These are phyloP conservation scores for Ascoidea tarda DNA, from an alignment of 805 yeast species.

Conservation along the genomic window DNA sequence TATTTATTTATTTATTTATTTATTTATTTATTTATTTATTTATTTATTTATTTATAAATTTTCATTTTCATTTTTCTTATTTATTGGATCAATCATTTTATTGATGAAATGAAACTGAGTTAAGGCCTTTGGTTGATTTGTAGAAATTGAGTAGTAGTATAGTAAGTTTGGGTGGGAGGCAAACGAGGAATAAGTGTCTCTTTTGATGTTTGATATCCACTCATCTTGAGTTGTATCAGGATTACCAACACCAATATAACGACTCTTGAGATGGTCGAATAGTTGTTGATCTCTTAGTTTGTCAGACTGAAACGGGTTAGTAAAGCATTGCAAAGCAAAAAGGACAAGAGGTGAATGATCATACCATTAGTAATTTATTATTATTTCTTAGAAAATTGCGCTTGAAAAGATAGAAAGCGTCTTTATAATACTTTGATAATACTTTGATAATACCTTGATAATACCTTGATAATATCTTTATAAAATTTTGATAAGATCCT, in stretches of 20 bases:
- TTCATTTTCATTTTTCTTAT: too few species aligned
- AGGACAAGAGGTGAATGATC: too few species aligned
- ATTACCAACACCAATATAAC: slow-evolving; percentile 66
- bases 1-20: too few species aligned
- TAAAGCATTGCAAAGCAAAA: too few species aligned
- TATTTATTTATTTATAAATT: too few species aligned
- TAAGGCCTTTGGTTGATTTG: slow-evolving; percentile 27
- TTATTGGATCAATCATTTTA: slow-evolving; percentile 22
- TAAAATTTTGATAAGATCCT: too few species aligned
- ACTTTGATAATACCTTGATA: too few species aligned
- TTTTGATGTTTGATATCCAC: slow-evolving; percentile 51
- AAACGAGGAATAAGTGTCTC: slow-evolving; percentile 52
- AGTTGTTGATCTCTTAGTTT: slow-evolving; percentile 44
- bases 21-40: not conserved
- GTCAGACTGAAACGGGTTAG: slow-evolving; percentile 33
- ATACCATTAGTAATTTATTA: too few species aligned
- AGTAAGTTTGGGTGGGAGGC: slow-evolving; percentile 44
- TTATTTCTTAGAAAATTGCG: too few species aligned
- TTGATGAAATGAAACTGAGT: slow-evolving; percentile 21
- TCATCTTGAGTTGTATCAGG: slow-evolving; percentile 57
- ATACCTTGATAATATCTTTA: too few species aligned
- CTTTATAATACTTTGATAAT: too few species aligned
- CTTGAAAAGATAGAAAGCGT: too few species aligned
- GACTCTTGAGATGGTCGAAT: slow-evolving; percentile 39
- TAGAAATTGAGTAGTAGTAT: slow-evolving; percentile 37